phyloP scores from a whole-genome alignment of 2,329 filamentous ascomycete species.

The Aureobasidium sp. region DNA sequence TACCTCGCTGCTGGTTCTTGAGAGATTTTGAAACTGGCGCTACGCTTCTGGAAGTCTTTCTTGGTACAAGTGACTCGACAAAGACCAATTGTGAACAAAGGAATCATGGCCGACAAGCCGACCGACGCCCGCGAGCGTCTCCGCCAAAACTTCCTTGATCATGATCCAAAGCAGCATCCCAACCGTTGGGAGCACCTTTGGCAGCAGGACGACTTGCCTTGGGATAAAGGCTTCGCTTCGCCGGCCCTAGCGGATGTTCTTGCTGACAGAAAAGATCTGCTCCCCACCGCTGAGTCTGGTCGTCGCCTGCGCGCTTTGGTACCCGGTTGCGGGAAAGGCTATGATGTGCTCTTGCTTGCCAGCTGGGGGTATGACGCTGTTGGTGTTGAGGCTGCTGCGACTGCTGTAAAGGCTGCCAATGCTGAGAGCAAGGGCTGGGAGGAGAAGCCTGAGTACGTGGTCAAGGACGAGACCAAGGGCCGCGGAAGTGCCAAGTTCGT shows the following conservation, averaged over 20 bases:
- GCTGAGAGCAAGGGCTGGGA: conserved; percentile 31
- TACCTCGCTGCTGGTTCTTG: background rate
- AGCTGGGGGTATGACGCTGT: conserved; percentile 68
- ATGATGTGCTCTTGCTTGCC: conserved; percentile 69
- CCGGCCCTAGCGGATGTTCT: conserved; percentile 51
- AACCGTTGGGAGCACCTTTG: conserved; percentile 49
- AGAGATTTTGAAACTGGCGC: background rate
- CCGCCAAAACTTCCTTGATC: conserved; percentile 18
- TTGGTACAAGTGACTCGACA: background rate
- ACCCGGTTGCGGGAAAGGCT: conserved; percentile 72
- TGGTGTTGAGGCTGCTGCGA: conserved; percentile 59
- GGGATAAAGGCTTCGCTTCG: conserved; percentile 51
- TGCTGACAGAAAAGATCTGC: conserved; percentile 16
- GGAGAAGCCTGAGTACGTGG: conserved; percentile 33
- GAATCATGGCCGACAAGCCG: background rate
- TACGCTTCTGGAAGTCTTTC: background rate
- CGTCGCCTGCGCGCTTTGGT: conserved; percentile 55
- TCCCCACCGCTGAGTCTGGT: conserved; percentile 16
- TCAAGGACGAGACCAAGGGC: conserved; percentile 32
- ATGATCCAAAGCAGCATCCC: conserved; percentile 26
- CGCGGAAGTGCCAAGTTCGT: conserved; percentile 49
- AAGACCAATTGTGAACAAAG: conserved; percentile 1
- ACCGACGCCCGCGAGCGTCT: conserved; percentile 20
- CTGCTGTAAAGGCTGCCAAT: conserved; percentile 39
- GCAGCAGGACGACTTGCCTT: conserved; percentile 46